Conservation (phyloP, 192 early-diverging fungal species). For the Pilaira anomala region DNA sequence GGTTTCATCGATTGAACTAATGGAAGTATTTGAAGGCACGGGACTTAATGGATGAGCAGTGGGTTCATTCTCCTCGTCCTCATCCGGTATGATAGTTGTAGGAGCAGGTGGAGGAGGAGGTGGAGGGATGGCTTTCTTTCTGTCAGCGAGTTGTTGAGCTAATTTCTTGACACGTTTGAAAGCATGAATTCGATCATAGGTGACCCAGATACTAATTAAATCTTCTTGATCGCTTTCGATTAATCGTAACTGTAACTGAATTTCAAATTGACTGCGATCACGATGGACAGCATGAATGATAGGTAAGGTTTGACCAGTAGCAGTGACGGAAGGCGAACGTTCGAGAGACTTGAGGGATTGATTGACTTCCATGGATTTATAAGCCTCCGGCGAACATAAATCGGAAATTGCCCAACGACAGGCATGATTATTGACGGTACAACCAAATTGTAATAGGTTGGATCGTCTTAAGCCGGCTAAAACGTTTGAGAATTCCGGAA, state of each 20-base stretch:
- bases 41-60: too few species aligned
- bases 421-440: slow-evolving; percentile 15
- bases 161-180: slow-evolving; percentile 12
- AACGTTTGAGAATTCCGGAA: slow-evolving; percentile 56
- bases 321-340: not conserved
- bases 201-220: slow-evolving; percentile 63
- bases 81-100: too few species aligned
- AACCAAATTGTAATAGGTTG: not conserved
- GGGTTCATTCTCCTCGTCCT: too few species aligned
- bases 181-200: slow-evolving; percentile 50
- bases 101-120: too few species aligned
- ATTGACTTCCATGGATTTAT: slow-evolving; percentile 2
- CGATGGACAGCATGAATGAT: slow-evolving; percentile 56
- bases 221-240: slow-evolving; percentile 46
- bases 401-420: slow-evolving; percentile 18
- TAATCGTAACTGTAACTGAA: slow-evolving; percentile 59
- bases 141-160: too few species aligned
- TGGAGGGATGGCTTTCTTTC: too few species aligned
- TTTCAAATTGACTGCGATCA: slow-evolving; percentile 55
- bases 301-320: slow-evolving; percentile 22
- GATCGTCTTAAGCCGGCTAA: slow-evolving; percentile 30
- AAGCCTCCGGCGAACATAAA: not conserved
- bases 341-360: slow-evolving; percentile 1
- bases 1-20: not conserved
- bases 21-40: too few species aligned